These are phyloP conservation scores for Lentinula boryana DNA, from an alignment of 768 basidiomycete species.

Conservation along the genomic window DNA sequence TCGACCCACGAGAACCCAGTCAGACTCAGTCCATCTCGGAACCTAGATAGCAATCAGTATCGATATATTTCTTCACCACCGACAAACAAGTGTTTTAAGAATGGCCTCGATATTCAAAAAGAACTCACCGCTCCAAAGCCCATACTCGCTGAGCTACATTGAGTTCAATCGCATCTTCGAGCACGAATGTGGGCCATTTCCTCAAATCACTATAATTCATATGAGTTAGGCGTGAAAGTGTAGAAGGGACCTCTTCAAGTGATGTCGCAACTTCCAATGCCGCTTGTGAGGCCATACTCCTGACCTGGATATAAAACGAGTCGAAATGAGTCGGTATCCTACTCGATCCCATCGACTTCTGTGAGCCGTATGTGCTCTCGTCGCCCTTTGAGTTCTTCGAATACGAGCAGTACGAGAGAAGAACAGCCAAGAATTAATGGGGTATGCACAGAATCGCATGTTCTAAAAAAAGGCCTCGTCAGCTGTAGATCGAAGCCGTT, in stretches of 20 bases:
- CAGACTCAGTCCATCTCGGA: background rate
- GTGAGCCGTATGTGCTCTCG: background rate
- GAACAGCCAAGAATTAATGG: background rate
- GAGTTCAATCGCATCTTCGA: background rate
- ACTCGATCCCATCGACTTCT: background rate
- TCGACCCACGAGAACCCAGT: slow-evolving; percentile 2
- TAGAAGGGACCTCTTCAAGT: background rate
- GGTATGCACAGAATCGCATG: background rate
- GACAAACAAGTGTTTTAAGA: background rate
- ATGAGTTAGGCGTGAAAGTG: background rate
- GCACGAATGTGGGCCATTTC: background rate
- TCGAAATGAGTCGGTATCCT: background rate
- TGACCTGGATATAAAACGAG: background rate
- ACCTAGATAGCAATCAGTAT: background rate
- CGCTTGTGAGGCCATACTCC: background rate
- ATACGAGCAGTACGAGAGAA: background rate
- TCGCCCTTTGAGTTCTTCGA: background rate
- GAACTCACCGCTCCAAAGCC: slow-evolving; percentile 1
- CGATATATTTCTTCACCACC: too few relatives aligned
- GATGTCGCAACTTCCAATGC: background rate
- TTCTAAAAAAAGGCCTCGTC: background rate
- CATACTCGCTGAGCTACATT: background rate
- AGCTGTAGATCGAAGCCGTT: background rate
- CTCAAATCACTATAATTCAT: background rate
- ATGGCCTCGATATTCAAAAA: background rate